These are phyloP conservation scores for Cyclotella sp. DNA, from an alignment of 108 stramenopile species.

Conservation along the genomic window DNA sequence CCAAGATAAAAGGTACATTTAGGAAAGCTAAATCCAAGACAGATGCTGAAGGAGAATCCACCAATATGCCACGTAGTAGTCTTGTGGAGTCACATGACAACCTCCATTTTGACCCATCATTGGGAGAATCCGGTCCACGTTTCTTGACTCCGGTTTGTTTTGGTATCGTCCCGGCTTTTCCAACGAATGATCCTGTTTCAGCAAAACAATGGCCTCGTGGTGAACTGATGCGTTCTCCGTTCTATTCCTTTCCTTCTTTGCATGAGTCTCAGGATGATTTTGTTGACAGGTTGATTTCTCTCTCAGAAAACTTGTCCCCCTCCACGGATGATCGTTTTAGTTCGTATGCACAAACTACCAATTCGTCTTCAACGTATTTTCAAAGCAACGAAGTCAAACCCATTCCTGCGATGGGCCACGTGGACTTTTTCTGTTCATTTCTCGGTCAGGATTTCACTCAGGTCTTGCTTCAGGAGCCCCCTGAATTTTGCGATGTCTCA, in stretches of 20 bases:
- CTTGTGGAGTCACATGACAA: no score
- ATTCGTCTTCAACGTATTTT: not conserved
- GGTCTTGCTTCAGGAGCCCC: conserved; percentile 63
- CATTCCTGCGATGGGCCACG: conserved; percentile 1
- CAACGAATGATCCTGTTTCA: conserved; percentile 18
- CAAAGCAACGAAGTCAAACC: not conserved
- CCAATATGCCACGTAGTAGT: no score
- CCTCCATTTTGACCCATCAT: not conserved
- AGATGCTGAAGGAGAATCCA: not conserved
- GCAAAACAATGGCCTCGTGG: conserved; percentile 61
- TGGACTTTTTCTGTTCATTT: conserved; percentile 63
- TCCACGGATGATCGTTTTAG: not conserved
- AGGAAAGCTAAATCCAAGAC: conserved; percentile 8
- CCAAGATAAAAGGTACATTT: not conserved
- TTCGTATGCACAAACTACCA: not conserved
- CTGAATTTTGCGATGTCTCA: conserved; percentile 21
- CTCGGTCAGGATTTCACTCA: conserved; percentile 76
- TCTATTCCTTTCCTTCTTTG: conserved; percentile 54
- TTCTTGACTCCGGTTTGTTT: conserved; percentile 76
- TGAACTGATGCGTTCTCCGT: conserved; percentile 46
- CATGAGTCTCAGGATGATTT: conserved; percentile 73
- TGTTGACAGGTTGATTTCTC: conserved; percentile 39
- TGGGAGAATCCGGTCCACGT: conserved; percentile 28
- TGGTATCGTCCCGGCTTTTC: conserved; percentile 61
- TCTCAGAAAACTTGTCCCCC: conserved; percentile 1